Evolutionary conservation across 2,329 filamentous ascomycete genomes (phyloP), one percentile per base, ranked within the genome.

Genomic region (Apiospora koreana): DNA sequence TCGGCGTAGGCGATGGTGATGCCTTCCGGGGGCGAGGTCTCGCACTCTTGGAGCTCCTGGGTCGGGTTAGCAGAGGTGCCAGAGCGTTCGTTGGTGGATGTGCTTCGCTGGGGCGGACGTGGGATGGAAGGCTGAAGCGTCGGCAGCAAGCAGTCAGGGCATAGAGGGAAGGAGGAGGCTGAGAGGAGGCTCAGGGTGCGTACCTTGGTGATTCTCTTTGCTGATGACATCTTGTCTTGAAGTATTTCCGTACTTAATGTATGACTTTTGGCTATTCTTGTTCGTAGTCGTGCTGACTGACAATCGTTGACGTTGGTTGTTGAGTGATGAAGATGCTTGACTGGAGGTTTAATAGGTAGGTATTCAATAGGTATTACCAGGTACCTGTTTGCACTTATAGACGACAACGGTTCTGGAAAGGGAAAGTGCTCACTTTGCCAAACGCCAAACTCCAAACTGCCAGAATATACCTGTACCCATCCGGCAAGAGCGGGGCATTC

Each of bases 1-100:
- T 86, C 83, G 72, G 80, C 77, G 69, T 85, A 80, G 70, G 77
- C 46, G 76, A 89, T 75, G 71, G 78, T 78, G 78, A 86, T 86
- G 76, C 85, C 86, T 0, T 77, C 70, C 0, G 86, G 86, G 0
- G 87, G 85, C 46, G 77, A 75, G 71, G 81, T 73, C 68, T 81
- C 83, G 83, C 86, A 84, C 72, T 89, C 86, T 73, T 80, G 80
- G 74, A 85, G 85, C 78, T 90, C 88, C 88, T 90, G 78, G 25
- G 35, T 50, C 21, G 12, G 21, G 23, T 42, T 28, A 42, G 43
- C 35, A 41, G 14, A 41, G 38, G 66, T n/a, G 23, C 21, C n/a
- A 50, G n/a, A 16, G 23, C 16, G 48, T 38, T n/a, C n/a, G n/a
- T n/a, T 25, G n/a, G 35, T 21, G 25, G 35, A 16, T 28, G 28